Evolutionary conservation across 2,329 filamentous ascomycete genomes (phyloP).

Genomic region (Ophiostoma novo-ulmi): DNA sequence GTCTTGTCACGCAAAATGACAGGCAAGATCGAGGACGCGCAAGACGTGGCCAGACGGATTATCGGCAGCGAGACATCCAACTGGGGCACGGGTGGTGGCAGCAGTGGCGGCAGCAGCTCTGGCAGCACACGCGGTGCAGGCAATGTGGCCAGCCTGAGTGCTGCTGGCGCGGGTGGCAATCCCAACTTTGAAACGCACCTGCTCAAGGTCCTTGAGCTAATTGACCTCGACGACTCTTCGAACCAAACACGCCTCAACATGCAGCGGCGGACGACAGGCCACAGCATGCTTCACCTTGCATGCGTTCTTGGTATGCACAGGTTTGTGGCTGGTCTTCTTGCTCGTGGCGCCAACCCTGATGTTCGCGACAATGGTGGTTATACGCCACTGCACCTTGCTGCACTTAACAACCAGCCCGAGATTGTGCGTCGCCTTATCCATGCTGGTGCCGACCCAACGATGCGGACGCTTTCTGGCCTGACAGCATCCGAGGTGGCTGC

Average conservation of each 20-base stretch:
- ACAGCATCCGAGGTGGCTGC: conserved; percentile 66
- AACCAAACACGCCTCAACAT: conserved; percentile 64
- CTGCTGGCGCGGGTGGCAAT: conserved; percentile 32
- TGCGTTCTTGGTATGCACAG: conserved; percentile 69
- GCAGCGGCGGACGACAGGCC: conserved; percentile 57
- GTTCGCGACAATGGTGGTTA: conserved; percentile 72
- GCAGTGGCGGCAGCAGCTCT: conserved; percentile 37
- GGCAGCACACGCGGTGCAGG: conserved; percentile 34
- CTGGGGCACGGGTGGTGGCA: conserved; percentile 40
- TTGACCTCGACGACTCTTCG: conserved; percentile 70
- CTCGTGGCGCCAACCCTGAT: conserved; percentile 71
- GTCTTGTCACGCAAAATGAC: conserved; percentile 58
- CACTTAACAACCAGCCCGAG: conserved; percentile 67
- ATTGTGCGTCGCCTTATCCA: conserved; percentile 71
- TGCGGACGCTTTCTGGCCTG: conserved; percentile 65
- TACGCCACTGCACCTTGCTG: conserved; percentile 75
- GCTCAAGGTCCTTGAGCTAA: conserved; percentile 68
- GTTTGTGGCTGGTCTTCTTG: conserved; percentile 70
- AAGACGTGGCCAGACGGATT: conserved; percentile 57
- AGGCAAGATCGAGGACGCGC: conserved; percentile 56
- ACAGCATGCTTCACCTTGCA: conserved; percentile 76
- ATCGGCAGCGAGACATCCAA: conserved; percentile 44
- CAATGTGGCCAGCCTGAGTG: neutral
- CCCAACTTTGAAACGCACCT: conserved; percentile 62
- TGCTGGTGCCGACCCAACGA: conserved; percentile 64